phyloP scores from a whole-genome alignment of 148 eudicot species.

The Camellia japonica region DNA sequence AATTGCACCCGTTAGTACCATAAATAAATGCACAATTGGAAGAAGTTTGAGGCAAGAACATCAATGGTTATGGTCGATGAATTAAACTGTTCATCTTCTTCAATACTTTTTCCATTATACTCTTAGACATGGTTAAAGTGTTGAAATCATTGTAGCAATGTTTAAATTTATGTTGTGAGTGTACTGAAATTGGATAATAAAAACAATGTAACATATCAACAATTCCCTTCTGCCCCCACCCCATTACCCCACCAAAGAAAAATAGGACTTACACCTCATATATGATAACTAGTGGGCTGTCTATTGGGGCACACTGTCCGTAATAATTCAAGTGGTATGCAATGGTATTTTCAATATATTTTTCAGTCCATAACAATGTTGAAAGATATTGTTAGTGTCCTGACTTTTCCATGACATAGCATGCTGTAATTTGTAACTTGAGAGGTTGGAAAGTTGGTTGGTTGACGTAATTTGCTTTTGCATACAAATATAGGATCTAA shows the following conservation, averaged over 20 bases:
- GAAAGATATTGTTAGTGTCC: background rate
- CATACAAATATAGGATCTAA: background rate
- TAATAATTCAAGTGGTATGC: background rate
- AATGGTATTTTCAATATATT: background rate
- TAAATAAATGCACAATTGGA: constrained; percentile 70
- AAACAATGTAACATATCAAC: background rate
- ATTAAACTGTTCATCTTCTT: background rate
- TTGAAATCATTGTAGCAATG: background rate
- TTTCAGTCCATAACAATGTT: background rate
- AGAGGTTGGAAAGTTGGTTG: background rate
- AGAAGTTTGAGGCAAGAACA: constrained; percentile 60
- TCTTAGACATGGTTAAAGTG: background rate
- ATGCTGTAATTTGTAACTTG: background rate
- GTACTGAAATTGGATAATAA: background rate
- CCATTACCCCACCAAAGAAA: too few species aligned
- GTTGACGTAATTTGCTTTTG: background rate
- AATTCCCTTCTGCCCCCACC: background rate
- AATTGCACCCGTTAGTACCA: constrained; percentile 27
- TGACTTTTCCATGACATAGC: background rate
- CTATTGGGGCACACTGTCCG: background rate
- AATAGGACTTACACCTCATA: too few species aligned
- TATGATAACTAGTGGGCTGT: background rate
- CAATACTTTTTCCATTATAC: background rate
- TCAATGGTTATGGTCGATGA: constrained; percentile 74
- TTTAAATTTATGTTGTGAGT: background rate